Conservation (phyloP, 2,329 filamentous ascomycete species). For the Daldinia sp. region DNA sequence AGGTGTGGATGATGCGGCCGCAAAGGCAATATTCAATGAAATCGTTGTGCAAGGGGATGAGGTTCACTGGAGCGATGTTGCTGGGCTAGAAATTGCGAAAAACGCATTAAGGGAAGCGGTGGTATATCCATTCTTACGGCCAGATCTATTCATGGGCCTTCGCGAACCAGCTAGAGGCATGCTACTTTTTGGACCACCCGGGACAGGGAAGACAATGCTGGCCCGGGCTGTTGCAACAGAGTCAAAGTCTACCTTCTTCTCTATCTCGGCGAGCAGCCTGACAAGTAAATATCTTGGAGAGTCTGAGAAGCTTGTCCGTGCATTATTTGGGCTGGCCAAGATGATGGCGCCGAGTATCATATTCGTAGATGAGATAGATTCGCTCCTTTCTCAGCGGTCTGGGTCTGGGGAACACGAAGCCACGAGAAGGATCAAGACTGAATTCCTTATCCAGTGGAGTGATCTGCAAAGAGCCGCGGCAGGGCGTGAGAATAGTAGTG, state of each 20-base stretch:
- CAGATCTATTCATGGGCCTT: slow-evolving; percentile 94
- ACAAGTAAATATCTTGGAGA: slow-evolving; percentile 97
- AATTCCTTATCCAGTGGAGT: slow-evolving; percentile 98
- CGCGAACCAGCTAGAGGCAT: slow-evolving; percentile 94
- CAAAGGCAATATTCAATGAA: slow-evolving; percentile 93
- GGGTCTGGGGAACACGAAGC: slow-evolving; percentile 91
- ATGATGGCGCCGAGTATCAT: slow-evolving; percentile 92
- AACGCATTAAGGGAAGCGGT: slow-evolving; percentile 93
- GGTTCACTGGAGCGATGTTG: slow-evolving; percentile 93
- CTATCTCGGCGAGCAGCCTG: slow-evolving; percentile 91
- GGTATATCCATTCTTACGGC: slow-evolving; percentile 94
- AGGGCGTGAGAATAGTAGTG: slow-evolving; percentile 74
- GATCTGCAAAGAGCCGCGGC: slow-evolving; percentile 92
- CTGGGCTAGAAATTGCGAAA: slow-evolving; percentile 89
- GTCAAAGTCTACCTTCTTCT: slow-evolving; percentile 94
- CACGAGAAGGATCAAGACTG: slow-evolving; percentile 92
- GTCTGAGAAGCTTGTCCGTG: slow-evolving; percentile 93
- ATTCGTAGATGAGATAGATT: slow-evolving; percentile 98
- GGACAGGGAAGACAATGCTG: slow-evolving; percentile 99
- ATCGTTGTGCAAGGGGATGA: slow-evolving; percentile 94
- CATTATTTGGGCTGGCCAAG: slow-evolving; percentile 90
- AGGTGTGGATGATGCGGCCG: slow-evolving; percentile 82
- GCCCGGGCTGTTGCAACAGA: slow-evolving; percentile 94
- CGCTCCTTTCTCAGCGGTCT: slow-evolving; percentile 82
- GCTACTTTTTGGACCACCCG: slow-evolving; percentile 94